Percentiles rank a stretch among this genome's conserved stretches.
Conservation (phyloP, 169 alveolate species). For the Plasmodium malariae region DNA sequence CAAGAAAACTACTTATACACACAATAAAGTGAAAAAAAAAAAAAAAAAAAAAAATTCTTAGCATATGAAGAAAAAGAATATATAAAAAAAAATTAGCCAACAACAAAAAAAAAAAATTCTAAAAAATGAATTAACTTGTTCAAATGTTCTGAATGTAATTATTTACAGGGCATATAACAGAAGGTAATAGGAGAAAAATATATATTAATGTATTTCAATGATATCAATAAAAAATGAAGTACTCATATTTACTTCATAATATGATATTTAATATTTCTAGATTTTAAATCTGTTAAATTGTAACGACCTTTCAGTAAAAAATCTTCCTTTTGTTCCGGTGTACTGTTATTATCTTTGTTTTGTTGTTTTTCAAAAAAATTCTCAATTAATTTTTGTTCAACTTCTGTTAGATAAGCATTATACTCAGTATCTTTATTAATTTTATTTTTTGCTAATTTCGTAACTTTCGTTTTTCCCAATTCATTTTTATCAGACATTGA, state of each 20-base stretch:
- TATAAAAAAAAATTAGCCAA: too few species aligned
- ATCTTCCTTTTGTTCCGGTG: neutral
- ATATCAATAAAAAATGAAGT: too few species aligned
- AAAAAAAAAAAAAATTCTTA: too few species aligned
- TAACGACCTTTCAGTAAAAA: conserved; percentile 12
- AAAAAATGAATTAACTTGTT: too few species aligned
- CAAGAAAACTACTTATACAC: too few species aligned
- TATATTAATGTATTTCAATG: too few species aligned
- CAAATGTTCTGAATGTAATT: neutral
- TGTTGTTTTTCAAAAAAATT: conserved; percentile 55
- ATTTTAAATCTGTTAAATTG: conserved; percentile 47
- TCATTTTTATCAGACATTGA: neutral
- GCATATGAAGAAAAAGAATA: neutral
- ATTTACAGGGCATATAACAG: neutral
- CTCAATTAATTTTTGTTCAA: conserved; percentile 36
- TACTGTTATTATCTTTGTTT: conserved; percentile 7
- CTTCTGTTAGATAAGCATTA: conserved; percentile 33
- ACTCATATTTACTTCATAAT: conserved; percentile 17
- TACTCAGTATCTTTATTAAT: conserved; percentile 39
- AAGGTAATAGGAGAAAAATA: neutral
- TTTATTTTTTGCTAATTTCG: conserved; percentile 37
- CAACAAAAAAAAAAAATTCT: neutral
- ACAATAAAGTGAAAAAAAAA: too few species aligned
- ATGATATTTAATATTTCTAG: conserved; percentile 17
- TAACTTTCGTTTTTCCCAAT: conserved; percentile 14